phyloP scores from a whole-genome alignment of 352 stramenopile species.

The Phytopythium mirpurense region DNA sequence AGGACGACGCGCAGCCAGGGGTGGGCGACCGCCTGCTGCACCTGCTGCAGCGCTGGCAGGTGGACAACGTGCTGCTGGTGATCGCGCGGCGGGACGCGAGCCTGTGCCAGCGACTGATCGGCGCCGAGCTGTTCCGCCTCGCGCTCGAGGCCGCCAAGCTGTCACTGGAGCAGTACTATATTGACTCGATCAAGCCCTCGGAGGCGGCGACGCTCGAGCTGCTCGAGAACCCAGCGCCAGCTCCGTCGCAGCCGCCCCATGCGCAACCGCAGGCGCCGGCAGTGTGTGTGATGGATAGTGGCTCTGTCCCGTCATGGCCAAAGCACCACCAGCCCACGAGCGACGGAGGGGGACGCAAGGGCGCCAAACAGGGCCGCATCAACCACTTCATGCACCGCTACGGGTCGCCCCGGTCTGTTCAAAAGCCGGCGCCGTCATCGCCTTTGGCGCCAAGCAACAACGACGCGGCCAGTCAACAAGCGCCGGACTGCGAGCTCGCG shows the following conservation, averaged over 20 bases:
- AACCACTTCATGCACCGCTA: constrained; percentile 60
- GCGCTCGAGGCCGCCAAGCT: constrained; percentile 66
- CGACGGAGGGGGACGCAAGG: constrained; percentile 45
- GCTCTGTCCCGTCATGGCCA: constrained; percentile 54
- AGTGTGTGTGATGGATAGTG: constrained; percentile 48
- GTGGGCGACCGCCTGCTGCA: constrained; percentile 74
- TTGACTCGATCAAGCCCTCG: constrained; percentile 33
- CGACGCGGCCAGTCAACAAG: neutral
- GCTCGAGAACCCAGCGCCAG: constrained; percentile 15
- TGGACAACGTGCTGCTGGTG: constrained; percentile 64
- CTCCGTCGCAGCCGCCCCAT: constrained; percentile 8
- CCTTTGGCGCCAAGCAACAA: constrained; percentile 1
- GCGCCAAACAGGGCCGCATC: constrained; percentile 47
- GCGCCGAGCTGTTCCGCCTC: constrained; percentile 61
- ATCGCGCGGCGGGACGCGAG: constrained; percentile 62
- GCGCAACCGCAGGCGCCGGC: constrained; percentile 14
- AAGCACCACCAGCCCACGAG: constrained; percentile 47
- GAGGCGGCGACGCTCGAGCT: constrained; percentile 52
- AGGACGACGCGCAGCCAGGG: constrained; percentile 44
- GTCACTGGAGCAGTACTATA: constrained; percentile 70
- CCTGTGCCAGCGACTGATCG: constrained; percentile 55
- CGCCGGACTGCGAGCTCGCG: constrained; percentile 6
- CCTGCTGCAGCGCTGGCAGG: constrained; percentile 77
- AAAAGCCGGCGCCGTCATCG: neutral
- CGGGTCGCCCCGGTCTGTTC: constrained; percentile 1